Evolutionary conservation across 2,329 filamentous ascomycete species (phyloP).

Genomic region (Elsinoe australis): DNA sequence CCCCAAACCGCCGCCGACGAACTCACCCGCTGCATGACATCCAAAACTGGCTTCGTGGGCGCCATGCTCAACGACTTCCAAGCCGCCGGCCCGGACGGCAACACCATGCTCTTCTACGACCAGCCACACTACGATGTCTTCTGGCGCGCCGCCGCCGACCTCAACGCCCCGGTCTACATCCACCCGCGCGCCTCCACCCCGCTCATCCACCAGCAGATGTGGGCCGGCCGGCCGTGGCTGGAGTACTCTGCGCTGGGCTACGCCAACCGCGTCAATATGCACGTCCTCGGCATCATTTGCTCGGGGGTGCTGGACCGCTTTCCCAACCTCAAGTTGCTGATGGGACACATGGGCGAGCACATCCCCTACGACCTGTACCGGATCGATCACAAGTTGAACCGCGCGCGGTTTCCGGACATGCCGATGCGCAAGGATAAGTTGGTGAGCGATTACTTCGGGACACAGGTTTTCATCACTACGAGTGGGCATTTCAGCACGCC

Average conservation of each 20-base stretch:
- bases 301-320: slow-evolving; percentile 49
- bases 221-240: slow-evolving; percentile 36
- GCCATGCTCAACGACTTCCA: slow-evolving; percentile 32
- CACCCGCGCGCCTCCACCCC: slow-evolving; percentile 34
- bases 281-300: slow-evolving; percentile 45
- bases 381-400: slow-evolving; percentile 24
- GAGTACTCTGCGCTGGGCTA: slow-evolving; percentile 41
- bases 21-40: slow-evolving; percentile 28
- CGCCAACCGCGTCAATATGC: slow-evolving; percentile 47
- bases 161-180: slow-evolving; percentile 47
- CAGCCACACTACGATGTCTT: slow-evolving; percentile 27
- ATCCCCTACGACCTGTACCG: slow-evolving; percentile 51
- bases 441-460: slow-evolving; percentile 13
- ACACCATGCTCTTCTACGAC: slow-evolving; percentile 27
- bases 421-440: slow-evolving; percentile 40
- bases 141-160: slow-evolving; percentile 29
- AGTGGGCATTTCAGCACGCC: slow-evolving; percentile 48
- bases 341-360: slow-evolving; percentile 52
- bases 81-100: slow-evolving; percentile 24
- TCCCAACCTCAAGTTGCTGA: slow-evolving; percentile 47
- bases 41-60: slow-evolving; percentile 29
- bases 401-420: slow-evolving; percentile 17
- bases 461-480: slow-evolving; percentile 47
- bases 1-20: slow-evolving; percentile 29
- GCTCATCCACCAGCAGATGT: slow-evolving; percentile 35